Percentiles rank a stretch among this genome's conserved stretches.
phyloP scores from a whole-genome alignment of 768 basidiomycete genomes.

The Tylopilus vinaceipallidus region DNA sequence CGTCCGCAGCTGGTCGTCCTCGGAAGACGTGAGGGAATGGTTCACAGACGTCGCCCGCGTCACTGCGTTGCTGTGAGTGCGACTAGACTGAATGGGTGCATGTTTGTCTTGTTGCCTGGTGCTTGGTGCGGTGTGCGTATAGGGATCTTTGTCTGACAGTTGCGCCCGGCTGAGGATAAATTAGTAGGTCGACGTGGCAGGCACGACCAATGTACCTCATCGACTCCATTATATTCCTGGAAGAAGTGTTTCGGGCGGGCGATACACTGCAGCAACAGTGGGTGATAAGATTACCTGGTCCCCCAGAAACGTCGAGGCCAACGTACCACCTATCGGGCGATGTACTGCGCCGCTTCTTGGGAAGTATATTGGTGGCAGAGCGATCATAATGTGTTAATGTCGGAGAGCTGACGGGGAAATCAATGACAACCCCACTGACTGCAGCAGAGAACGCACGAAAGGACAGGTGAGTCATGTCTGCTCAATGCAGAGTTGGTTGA shows the following conservation, averaged over 20 bases:
- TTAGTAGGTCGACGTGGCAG: slow-evolving; percentile 6
- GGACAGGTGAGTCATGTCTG: slow-evolving; percentile 28
- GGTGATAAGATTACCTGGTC: slow-evolving; percentile 12
- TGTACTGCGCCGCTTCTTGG: slow-evolving; percentile 33
- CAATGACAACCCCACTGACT: slow-evolving; percentile 12
- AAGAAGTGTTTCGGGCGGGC: slow-evolving; percentile 14
- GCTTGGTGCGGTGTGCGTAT: slow-evolving; percentile 8
- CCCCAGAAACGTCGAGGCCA: not conserved
- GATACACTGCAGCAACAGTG: slow-evolving; percentile 9
- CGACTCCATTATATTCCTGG: slow-evolving; percentile 21
- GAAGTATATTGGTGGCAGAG: slow-evolving; percentile 29
- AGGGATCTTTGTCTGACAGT: slow-evolving; percentile 18
- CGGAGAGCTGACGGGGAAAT: slow-evolving; percentile 28
- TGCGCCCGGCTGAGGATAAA: slow-evolving; percentile 20
- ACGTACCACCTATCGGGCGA: slow-evolving; percentile 31
- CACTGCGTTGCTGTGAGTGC: slow-evolving; percentile 6
- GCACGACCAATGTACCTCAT: slow-evolving; percentile 24
- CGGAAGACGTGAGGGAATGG: slow-evolving; percentile 24
- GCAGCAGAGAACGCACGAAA: slow-evolving; percentile 29
- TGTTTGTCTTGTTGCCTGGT: slow-evolving; percentile 13
- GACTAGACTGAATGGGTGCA: slow-evolving; percentile 3
- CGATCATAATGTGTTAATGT: slow-evolving; percentile 26
- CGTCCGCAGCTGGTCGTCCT: slow-evolving; percentile 29
- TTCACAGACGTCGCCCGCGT: slow-evolving; percentile 17
- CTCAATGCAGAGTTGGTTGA: slow-evolving; percentile 32